phyloP scores from a whole-genome alignment of 129 eudicot genomes.

The Artemisia annua region DNA sequence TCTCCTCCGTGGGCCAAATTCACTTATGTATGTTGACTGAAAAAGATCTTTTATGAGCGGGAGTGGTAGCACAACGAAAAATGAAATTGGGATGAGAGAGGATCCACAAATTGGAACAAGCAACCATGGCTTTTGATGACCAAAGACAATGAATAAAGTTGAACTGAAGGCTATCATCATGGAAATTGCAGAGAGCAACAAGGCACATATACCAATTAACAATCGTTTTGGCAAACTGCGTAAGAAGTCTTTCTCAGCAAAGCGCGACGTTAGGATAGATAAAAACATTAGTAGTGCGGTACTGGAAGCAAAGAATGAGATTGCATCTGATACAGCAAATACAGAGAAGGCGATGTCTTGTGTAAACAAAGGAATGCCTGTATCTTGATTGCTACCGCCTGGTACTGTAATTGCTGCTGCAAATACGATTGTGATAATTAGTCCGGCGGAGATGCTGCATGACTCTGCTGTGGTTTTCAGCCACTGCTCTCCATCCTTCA shows the following conservation, averaged over 20 bases:
- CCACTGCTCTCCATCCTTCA: conserved; percentile 29
- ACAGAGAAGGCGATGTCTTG: conserved; percentile 7
- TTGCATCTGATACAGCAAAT: conserved; percentile 36
- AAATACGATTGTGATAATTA: conserved; percentile 32
- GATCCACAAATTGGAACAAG: conserved; percentile 16
- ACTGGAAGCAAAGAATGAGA: conserved; percentile 36
- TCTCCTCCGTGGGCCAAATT: conserved; percentile 7
- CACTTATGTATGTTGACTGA: conserved; percentile 1
- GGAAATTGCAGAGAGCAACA: conserved; percentile 29
- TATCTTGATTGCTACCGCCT: conserved; percentile 22
- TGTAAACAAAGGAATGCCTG: conserved; percentile 17
- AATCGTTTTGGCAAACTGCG: conserved; percentile 20
- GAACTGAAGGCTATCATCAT: conserved; percentile 40
- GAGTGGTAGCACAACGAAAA: conserved; percentile 21
- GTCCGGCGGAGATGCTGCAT: conserved; percentile 25
- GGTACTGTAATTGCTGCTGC: conserved; percentile 32
- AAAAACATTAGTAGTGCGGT: conserved; percentile 26
- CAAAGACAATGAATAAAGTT: conserved; percentile 28
- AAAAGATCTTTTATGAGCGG: conserved; percentile 29
- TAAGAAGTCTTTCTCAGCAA: conserved; percentile 35
- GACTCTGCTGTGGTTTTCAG: conserved; percentile 29
- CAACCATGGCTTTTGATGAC: conserved; percentile 24
- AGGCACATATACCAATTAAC: conserved; percentile 25
- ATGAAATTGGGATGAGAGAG: conserved; percentile 22
- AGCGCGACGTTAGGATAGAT: conserved; percentile 32